Conservation (phyloP, 2,329 filamentous ascomycete species). For the Trichoderma hamatum region DNA sequence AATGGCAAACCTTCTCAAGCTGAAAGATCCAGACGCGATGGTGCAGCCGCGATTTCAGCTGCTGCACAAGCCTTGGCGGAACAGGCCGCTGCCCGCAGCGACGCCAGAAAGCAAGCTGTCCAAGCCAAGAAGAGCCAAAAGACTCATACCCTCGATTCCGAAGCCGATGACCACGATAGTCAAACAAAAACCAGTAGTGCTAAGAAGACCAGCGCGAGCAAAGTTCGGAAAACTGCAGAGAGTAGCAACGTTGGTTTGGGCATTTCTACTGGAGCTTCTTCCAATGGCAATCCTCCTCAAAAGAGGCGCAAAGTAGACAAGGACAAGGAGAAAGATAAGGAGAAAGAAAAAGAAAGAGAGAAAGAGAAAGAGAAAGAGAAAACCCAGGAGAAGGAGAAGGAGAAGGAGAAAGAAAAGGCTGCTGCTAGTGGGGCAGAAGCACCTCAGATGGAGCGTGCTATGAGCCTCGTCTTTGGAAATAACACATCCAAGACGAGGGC, state of each 20-base stretch:
- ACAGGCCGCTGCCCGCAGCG: conserved; percentile 81
- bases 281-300: conserved; percentile 59
- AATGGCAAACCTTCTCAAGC: conserved; percentile 64
- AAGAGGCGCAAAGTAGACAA: conserved; percentile 87
- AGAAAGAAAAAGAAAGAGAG: conserved; percentile 62
- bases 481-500: conserved; percentile 57
- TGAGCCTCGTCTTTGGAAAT: conserved; percentile 59
- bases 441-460: conserved; percentile 67
- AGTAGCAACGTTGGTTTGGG: conserved; percentile 63
- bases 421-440: conserved; percentile 44
- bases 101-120: conserved; percentile 80
- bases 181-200: conserved; percentile 50
- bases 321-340: conserved; percentile 51
- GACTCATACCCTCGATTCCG: conserved; percentile 71
- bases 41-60: conserved; percentile 75
- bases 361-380: conserved; percentile 76
- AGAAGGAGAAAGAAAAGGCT: conserved; percentile 14
- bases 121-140: conserved; percentile 74
- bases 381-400: conserved; percentile 65
- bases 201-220: conserved; percentile 68
- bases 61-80: conserved; percentile 77
- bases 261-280: conserved; percentile 59
- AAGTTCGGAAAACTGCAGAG: conserved; percentile 65
- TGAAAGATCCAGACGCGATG: conserved; percentile 77
- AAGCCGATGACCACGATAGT: conserved; percentile 71